Evolutionary conservation across 805 yeast species (phyloP), one percentile per base, ranked within the genome.

Genomic region (Candida xiaguanensis): DNA sequence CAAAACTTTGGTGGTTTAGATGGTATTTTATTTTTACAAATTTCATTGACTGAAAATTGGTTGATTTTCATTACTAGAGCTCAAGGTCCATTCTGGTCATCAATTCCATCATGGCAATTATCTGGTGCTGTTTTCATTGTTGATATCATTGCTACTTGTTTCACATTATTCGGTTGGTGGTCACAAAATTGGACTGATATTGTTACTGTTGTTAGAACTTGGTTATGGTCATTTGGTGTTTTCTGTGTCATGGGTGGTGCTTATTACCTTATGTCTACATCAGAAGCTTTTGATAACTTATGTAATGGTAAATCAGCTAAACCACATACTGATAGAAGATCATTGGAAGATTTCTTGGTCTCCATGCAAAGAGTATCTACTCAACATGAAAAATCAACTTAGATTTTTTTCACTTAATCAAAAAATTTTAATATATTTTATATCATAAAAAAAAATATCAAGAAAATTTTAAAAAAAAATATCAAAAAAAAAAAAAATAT

Each of bases 81-180:
- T 63, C 85, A 80, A 67, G 96, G 96, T 77, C 96, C 96, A 63
- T 89, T 89, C 93, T 89, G 96, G 96, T 85, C 96, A 45, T 87
- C 96, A 34, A 59, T 76, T 44, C 96, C 96, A 75, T 89, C 96
- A 36, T 89, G 96, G 96, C 95, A 88, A 77, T 80, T 88, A 73
- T 55, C 93, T 57, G 95, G 95, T 75, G 96, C 96, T 58, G 96
- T 88, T 57, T 76, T 86, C 63, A 70, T 71, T 62, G 96, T 88
- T 63, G 96, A 88, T 71, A 70, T 88, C 75, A 71, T 89, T 58
- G 95, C 96, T 53, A 89, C 96, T 48, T 77, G 85, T 80, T 89
- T 88, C 82, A 74, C 88, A 59, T 70, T 88, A 62, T 89, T 87
- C 81, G 96, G 96, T 58, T 89, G 95, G 96, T 88, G 95, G 91